A percentile compares a stretch with the other conserved stretches of the same genome.
Conservation (phyloP, 73 alveolate species). For the Paramecium caudatum region DNA sequence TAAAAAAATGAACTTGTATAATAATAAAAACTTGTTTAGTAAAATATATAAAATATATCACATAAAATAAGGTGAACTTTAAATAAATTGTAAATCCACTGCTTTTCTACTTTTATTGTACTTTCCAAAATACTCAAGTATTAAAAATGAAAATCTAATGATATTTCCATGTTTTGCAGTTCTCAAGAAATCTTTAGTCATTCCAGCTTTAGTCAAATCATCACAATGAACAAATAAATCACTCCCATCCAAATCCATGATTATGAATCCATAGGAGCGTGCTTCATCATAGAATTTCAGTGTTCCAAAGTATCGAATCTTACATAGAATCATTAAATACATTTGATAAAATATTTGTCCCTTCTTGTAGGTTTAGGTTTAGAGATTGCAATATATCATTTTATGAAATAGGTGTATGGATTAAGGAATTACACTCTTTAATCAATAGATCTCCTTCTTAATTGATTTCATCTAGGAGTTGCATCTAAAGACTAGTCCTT, state of each 20-base stretch:
- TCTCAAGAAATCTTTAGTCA: conserved; percentile 78
- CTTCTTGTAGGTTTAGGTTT: conserved; percentile 30
- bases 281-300: conserved; percentile 87
- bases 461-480: conserved; percentile 32
- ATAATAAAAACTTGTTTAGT: conserved; percentile 15
- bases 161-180: conserved; percentile 52
- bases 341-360: conserved; percentile 45
- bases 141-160: conserved; percentile 50
- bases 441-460: conserved; percentile 48
- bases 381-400: conserved; percentile 59
- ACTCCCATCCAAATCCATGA: conserved; percentile 87
- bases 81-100: conserved; percentile 54
- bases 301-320: conserved; percentile 74
- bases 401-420: neutral
- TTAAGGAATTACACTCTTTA: conserved; percentile 54
- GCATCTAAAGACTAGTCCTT: conserved; percentile 21
- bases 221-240: conserved; percentile 90
- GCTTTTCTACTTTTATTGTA: conserved; percentile 73
- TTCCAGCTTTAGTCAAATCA: conserved; percentile 81
- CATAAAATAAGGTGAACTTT: conserved; percentile 9
- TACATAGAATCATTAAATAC: neutral
- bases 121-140: conserved; percentile 70
- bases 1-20: neutral
- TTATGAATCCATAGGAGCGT: conserved; percentile 86
- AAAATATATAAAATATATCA: conserved; percentile 31